These are phyloP conservation scores for Leccinum uliginosum DNA, from an alignment of 768 basidiomycete genomes.

Conservation along the genomic window DNA sequence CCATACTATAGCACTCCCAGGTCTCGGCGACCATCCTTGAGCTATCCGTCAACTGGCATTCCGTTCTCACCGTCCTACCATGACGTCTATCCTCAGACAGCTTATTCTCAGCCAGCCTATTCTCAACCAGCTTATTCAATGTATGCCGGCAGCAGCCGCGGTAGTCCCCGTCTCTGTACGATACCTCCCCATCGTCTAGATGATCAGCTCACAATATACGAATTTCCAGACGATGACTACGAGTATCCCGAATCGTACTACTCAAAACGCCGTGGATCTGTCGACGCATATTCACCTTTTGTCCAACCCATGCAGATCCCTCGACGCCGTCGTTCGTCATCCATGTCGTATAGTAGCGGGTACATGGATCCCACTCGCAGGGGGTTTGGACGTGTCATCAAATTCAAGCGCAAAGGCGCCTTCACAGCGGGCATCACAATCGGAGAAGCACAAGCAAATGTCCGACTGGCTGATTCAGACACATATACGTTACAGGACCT, in stretches of 20 bases:
- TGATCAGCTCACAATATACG: background rate
- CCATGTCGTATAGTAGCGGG: slow-evolving; percentile 35
- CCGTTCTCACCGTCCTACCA: slow-evolving; percentile 40
- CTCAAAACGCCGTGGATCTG: slow-evolving; percentile 18
- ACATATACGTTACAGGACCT: slow-evolving; percentile 61
- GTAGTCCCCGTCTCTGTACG: slow-evolving; percentile 42
- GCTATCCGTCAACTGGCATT: slow-evolving; percentile 28
- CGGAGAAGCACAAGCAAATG: slow-evolving; percentile 63
- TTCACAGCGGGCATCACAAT: slow-evolving; percentile 63
- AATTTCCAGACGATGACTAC: slow-evolving; percentile 47
- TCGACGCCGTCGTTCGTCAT: slow-evolving; percentile 36
- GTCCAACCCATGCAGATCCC: slow-evolving; percentile 19
- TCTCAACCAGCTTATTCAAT: slow-evolving; percentile 38
- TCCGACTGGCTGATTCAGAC: slow-evolving; percentile 57
- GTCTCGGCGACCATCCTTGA: slow-evolving; percentile 32
- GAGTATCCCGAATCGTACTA: slow-evolving; percentile 50
- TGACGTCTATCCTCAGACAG: slow-evolving; percentile 15
- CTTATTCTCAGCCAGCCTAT: no score
- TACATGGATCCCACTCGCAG: slow-evolving; percentile 44
- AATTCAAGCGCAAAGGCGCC: slow-evolving; percentile 71
- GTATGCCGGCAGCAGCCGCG: slow-evolving; percentile 38
- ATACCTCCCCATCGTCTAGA: background rate
- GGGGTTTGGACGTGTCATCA: slow-evolving; percentile 50
- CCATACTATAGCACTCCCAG: slow-evolving; percentile 30
- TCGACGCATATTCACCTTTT: slow-evolving; percentile 20